These are phyloP conservation scores for Spergularia azorica DNA, from an alignment of 179 eudicot species.

Conservation along the genomic window DNA sequence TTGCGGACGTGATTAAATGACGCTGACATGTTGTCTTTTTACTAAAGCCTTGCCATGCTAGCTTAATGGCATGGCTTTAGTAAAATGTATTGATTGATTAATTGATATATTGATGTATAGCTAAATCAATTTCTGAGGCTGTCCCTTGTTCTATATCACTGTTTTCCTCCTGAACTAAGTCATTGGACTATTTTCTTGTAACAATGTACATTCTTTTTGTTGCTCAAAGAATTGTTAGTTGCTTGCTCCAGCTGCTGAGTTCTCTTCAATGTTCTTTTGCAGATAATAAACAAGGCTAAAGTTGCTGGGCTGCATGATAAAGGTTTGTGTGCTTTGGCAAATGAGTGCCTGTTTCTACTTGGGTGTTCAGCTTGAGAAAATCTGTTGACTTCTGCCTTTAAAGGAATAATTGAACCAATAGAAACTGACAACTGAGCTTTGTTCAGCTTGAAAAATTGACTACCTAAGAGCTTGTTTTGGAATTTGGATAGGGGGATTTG, in stretches of 20 bases:
- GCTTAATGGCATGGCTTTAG: too few species aligned
- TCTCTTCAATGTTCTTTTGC: slow-evolving; percentile 32
- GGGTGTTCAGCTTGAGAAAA: not conserved
- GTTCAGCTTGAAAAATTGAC: not conserved
- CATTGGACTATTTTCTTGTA: not conserved
- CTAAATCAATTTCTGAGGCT: not conserved
- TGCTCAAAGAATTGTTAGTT: slow-evolving; percentile 4
- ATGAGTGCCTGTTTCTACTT: not conserved
- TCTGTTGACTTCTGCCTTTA: slow-evolving; percentile 1
- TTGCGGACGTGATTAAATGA: too few species aligned
- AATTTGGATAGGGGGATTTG: too few species aligned
- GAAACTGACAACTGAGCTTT: not conserved
- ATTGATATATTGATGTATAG: not conserved
- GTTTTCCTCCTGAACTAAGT: slow-evolving; percentile 6
- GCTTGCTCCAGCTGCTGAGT: slow-evolving; percentile 7
- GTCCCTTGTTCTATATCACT: not conserved
- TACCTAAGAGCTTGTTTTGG: not conserved
- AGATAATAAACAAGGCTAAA: slow-evolving; percentile 59
- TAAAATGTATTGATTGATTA: too few species aligned
- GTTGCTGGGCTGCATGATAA: slow-evolving; percentile 92
- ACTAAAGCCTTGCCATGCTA: too few species aligned
- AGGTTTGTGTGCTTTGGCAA: slow-evolving; percentile 51
- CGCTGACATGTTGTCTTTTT: too few species aligned
- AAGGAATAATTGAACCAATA: slow-evolving; percentile 7
- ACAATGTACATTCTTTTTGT: not conserved